Evolutionary conservation across 164 flowering plant species (phyloP).

Genomic region (Tinospora cordifolia): DNA sequence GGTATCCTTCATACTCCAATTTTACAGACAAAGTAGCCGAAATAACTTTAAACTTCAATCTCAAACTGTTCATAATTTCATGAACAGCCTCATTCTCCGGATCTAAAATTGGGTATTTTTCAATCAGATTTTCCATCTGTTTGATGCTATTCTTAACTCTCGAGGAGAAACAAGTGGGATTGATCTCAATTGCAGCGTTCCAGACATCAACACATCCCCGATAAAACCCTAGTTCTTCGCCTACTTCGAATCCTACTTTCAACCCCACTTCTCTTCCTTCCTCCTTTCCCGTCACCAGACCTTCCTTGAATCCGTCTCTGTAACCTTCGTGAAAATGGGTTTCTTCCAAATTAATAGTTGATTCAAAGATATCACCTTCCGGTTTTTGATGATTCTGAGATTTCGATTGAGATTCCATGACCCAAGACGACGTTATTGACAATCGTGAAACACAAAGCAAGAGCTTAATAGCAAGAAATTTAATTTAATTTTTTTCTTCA

Average conservation of each 20-base stretch:
- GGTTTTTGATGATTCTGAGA: conserved; percentile 2
- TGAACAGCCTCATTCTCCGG: conserved; percentile 58
- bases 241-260: conserved; percentile 53
- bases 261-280: conserved; percentile 63
- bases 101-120: conserved; percentile 49
- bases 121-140: conserved; percentile 47
- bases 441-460: no score
- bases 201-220: conserved; percentile 58
- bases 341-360: conserved; percentile 49
- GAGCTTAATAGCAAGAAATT: no score
- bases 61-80: conserved; percentile 50
- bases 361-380: conserved; percentile 50
- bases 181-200: conserved; percentile 42
- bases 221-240: conserved; percentile 80
- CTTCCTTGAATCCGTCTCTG: conserved; percentile 51
- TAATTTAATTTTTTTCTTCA: no score
- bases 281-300: conserved; percentile 44
- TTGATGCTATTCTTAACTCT: conserved; percentile 46
- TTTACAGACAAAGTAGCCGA: conserved; percentile 48
- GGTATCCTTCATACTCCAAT: conserved; percentile 55
- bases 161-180: conserved; percentile 40
- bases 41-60: conserved; percentile 58
- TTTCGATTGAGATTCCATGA: conserved; percentile 16
- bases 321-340: conserved; percentile 53
- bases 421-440: no score